A percentile compares a stretch with the other conserved stretches of the same genome.
Conservation (phyloP, 345 rosid species). For the Pugionium cornutum region DNA sequence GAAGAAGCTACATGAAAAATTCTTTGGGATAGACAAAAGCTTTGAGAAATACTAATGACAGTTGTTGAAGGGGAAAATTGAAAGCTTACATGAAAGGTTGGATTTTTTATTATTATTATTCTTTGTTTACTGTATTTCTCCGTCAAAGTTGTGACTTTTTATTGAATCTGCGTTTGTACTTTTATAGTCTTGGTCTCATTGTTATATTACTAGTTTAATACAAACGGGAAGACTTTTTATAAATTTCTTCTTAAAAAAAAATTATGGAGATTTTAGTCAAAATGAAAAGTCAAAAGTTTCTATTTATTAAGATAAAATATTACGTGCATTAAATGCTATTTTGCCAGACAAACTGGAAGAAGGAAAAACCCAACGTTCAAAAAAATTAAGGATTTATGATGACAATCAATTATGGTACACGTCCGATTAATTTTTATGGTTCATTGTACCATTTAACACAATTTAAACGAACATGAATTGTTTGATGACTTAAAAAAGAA, state of each 20-base stretch:
- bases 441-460: too few species aligned
- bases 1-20: background rate
- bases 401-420: too few species aligned
- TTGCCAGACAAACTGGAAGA: too few species aligned
- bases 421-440: too few species aligned
- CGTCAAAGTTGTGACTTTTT: conserved; percentile 26
- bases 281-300: too few species aligned
- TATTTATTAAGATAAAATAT: too few species aligned
- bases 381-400: too few species aligned
- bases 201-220: conserved; percentile 1
- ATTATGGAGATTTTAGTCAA: too few species aligned
- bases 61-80: conserved; percentile 33
- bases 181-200: conserved; percentile 4
- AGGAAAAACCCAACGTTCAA: too few species aligned
- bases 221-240: conserved; percentile 2
- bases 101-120: background rate
- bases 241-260: background rate
- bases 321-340: too few species aligned
- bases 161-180: background rate
- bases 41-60: conserved; percentile 16
- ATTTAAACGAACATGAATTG: too few species aligned
- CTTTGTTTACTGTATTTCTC: background rate
- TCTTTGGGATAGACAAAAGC: conserved; percentile 10
- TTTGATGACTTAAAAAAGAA: too few species aligned
- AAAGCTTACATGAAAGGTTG: conserved; percentile 13